phyloP scores from a whole-genome alignment of 202 grass and related monocot genomes.

The Panicum hallii region DNA sequence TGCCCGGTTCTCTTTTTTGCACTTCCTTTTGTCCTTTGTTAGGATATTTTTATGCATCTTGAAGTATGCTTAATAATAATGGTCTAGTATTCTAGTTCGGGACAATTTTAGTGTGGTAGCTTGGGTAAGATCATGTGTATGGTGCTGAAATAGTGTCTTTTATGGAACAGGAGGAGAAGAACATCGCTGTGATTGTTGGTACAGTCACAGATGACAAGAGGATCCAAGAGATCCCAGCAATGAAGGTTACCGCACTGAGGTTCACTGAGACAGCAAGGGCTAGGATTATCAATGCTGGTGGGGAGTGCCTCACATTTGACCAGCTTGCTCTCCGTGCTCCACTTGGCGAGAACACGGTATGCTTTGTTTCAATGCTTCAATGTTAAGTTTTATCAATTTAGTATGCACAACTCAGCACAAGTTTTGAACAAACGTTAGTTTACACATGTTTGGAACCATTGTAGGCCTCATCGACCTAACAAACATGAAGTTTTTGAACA shows the following conservation, averaged over 20 bases:
- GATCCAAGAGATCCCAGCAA: conserved; percentile 74
- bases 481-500: neutral
- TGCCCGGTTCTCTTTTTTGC: neutral
- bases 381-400: neutral
- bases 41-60: neutral
- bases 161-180: conserved; percentile 57
- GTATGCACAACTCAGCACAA: no score
- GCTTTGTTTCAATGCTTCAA: neutral
- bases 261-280: conserved; percentile 89
- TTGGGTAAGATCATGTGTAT: neutral
- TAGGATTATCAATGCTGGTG: conserved; percentile 84
- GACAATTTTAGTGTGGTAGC: neutral
- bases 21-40: neutral
- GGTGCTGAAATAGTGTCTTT: neutral
- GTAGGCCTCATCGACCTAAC: neutral
- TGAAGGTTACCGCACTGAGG: conserved; percentile 89
- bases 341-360: conserved; percentile 79
- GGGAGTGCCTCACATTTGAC: conserved; percentile 88
- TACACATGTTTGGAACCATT: no score
- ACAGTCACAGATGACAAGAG: conserved; percentile 92
- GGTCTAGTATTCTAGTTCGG: neutral
- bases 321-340: conserved; percentile 88
- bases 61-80: neutral
- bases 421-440: neutral
- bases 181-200: conserved; percentile 85